phyloP scores from a whole-genome alignment of 495 filamentous ascomycete genomes.

The Aspergillus cristatus region DNA sequence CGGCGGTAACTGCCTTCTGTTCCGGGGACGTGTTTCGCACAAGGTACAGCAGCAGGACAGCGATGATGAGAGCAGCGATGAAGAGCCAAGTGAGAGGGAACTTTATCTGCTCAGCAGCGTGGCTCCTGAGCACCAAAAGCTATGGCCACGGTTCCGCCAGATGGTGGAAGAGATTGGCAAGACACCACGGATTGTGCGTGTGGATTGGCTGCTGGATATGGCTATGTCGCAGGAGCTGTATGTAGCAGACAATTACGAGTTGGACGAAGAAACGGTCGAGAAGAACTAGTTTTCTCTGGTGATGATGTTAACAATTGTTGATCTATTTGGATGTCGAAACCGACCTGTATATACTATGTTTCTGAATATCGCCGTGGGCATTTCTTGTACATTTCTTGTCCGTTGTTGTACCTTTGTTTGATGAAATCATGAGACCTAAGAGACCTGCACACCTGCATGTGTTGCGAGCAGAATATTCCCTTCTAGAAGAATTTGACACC shows the following conservation, averaged over 20 bases:
- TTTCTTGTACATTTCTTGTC: constrained; percentile 1
- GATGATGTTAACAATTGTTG: constrained; percentile 1
- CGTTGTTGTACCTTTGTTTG: background rate
- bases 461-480: too few relatives aligned
- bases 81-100: constrained; percentile 53
- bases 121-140: constrained; percentile 51
- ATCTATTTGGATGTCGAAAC: background rate
- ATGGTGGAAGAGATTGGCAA: constrained; percentile 64
- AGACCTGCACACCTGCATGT: too few relatives aligned
- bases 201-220: constrained; percentile 84
- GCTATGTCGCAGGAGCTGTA: constrained; percentile 75
- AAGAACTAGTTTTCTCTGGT: constrained; percentile 1
- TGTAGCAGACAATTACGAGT: constrained; percentile 53
- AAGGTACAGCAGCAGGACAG: constrained; percentile 35
- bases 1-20: constrained; percentile 73
- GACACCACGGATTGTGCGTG: constrained; percentile 63
- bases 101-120: constrained; percentile 67
- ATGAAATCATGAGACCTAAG: too few relatives aligned
- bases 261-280: constrained; percentile 27
- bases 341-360: constrained; percentile 7
- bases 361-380: background rate
- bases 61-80: constrained; percentile 44
- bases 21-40: constrained; percentile 59
- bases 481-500: constrained; percentile 94
- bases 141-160: constrained; percentile 74